Conservation (phyloP, 192 early-diverging fungal genomes). For the Backusella luteola region DNA sequence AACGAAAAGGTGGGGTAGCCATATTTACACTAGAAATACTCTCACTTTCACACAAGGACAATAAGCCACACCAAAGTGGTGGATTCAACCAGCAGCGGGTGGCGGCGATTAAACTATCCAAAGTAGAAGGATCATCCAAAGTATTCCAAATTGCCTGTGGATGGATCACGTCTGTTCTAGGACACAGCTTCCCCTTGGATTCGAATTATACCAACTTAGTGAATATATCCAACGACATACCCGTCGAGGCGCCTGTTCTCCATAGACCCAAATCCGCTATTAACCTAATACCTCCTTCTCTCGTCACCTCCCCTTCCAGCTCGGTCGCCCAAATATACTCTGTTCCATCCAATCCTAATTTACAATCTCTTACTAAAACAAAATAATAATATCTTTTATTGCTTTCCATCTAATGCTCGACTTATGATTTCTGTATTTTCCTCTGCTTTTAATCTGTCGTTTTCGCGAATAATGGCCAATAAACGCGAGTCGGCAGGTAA, state of each 20-base stretch:
- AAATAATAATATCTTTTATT: not conserved
- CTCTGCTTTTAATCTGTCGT: not conserved
- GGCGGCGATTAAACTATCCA: slow-evolving; percentile 24
- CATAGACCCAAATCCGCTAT: slow-evolving; percentile 10
- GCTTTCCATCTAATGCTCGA: not conserved
- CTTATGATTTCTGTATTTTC: slow-evolving; percentile 1
- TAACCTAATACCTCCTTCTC: not conserved
- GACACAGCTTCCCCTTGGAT: slow-evolving; percentile 3
- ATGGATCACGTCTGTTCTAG: slow-evolving; percentile 25
- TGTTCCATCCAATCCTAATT: not conserved
- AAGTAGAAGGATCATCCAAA: slow-evolving; percentile 31
- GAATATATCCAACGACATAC: slow-evolving; percentile 4
- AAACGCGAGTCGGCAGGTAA: slow-evolving; percentile 15
- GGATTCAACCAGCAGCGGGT: slow-evolving; percentile 14
- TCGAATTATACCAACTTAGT: not conserved
- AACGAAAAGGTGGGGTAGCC: slow-evolving; percentile 14
- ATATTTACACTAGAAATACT: slow-evolving; percentile 31
- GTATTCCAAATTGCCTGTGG: slow-evolving; percentile 34
- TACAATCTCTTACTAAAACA: not conserved
- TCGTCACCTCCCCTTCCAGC: not conserved
- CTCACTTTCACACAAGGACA: slow-evolving; percentile 13
- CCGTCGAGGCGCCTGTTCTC: not conserved
- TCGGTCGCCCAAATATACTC: not conserved
- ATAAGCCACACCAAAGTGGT: not conserved
- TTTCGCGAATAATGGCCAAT: slow-evolving; percentile 7